Base-by-base conservation (phyloP, 2,329 filamentous ascomycete species). In the Bipolaris oryzae region DNA sequence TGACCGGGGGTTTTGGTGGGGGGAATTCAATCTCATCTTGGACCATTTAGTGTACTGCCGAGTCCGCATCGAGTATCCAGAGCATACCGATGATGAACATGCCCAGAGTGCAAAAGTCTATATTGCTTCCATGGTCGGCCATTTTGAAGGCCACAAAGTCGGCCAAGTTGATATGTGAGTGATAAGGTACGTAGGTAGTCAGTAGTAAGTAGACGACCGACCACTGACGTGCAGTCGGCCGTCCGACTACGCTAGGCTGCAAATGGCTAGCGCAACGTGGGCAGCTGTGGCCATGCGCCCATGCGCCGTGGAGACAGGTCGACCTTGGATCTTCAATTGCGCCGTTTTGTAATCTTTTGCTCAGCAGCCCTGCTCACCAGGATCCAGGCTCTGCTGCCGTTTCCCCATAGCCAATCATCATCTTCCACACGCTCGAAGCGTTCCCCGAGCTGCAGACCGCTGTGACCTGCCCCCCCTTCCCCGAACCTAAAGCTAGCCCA, bases 11-110 rank as follows among this genome's bases (percentile, higher is more conserved):
- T 53, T 79, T 87, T 39, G 89, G 86, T 3, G 88, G 87, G 31
- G 85, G 81, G 70, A 92, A 96, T 68, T 97, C 90, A 68, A 98
- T 98, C 58, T 97, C 91, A 80, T 98, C 93, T 94, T 49, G 23
- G 16, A 23, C 78, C 21, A 34, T 38, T 56, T 18, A 56, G 53
- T 35, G 20, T 31, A 34, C 15, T 47, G 37, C 16, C 15, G 46
- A 50, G 16, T 53, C 58, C 61, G 59, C 68, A 50, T 53, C 23
- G 45, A 21, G 38, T 41, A 25, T 51, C 69, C 64, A 44, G 20
- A 2, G 37, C 46, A 34, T 79, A 85, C 84, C 84, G 57, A 87
- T 83, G 60, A 87, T 87, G 76, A 87, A 86, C 85, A 87, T 87
- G 67, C 84, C 85, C 57, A 87, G 72, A 0, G 84, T 86, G 72